These are phyloP conservation scores for Alternaria hordeiaustralica DNA, from an alignment of 2,329 filamentous ascomycete genomes.

Conservation along the genomic window DNA sequence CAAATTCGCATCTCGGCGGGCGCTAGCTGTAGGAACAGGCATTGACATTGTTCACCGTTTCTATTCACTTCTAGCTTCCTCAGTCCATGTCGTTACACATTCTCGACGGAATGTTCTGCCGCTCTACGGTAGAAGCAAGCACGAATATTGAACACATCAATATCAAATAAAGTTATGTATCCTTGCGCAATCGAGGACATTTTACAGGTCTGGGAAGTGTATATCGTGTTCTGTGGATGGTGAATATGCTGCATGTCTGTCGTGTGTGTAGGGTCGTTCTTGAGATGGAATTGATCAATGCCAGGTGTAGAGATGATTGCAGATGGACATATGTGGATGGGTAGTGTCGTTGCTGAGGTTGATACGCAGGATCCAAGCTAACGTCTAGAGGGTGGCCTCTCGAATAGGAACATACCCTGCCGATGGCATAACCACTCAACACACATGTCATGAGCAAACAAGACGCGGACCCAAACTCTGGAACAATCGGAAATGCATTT, in stretches of 20 bases:
- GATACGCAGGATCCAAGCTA: background rate
- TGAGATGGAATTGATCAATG: background rate
- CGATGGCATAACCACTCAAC: background rate
- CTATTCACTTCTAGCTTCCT: background rate
- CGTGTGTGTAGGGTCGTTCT: background rate
- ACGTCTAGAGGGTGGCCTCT: background rate
- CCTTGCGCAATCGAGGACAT: background rate
- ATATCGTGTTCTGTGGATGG: background rate
- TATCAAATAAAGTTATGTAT: background rate
- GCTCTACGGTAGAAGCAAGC: background rate
- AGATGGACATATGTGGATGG: background rate
- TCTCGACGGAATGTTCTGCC: background rate
- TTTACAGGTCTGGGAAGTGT: background rate
- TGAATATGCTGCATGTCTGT: background rate
- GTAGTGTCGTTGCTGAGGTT: background rate
- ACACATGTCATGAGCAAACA: background rate
- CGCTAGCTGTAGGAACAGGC: background rate
- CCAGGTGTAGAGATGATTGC: background rate
- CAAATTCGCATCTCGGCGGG: background rate
- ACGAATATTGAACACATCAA: background rate
- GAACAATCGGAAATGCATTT: conserved; percentile 6
- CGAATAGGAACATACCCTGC: background rate
- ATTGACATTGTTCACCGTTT: background rate
- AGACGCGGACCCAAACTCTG: background rate
- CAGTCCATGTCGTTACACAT: background rate